These are phyloP conservation scores for Yamadazyma phyllophila DNA, from an alignment of 805 yeast genomes.

Conservation along the genomic window DNA sequence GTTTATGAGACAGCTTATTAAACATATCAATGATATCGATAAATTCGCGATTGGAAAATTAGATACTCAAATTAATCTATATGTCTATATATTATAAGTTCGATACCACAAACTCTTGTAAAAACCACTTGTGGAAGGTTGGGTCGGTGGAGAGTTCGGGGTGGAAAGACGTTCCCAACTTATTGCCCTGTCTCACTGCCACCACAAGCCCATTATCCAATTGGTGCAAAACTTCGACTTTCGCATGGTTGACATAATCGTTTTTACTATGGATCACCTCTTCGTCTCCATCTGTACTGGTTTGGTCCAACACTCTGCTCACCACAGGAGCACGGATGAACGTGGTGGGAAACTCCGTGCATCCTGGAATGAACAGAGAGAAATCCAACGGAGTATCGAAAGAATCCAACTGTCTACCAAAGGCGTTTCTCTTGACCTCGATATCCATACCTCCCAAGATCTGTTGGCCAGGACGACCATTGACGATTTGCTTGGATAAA, in stretches of 20 bases:
- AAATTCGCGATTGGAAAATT: too few relatives aligned
- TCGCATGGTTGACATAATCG: constrained; percentile 21
- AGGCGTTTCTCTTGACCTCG: constrained; percentile 67
- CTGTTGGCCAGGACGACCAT: constrained; percentile 53
- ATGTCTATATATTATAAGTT: constrained; percentile 1
- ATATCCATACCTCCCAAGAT: constrained; percentile 65
- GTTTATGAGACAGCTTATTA: background rate
- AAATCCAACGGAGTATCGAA: constrained; percentile 50
- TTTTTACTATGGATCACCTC: constrained; percentile 20
- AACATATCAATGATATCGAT: too few relatives aligned
- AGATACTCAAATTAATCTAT: background rate
- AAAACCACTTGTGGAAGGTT: constrained; percentile 70
- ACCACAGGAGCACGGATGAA: constrained; percentile 82
- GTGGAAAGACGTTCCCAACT: constrained; percentile 75
- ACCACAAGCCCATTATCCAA: constrained; percentile 48
- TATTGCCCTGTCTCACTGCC: constrained; percentile 67
- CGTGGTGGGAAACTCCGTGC: constrained; percentile 42
- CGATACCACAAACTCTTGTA: constrained; percentile 50
- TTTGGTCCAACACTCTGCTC: constrained; percentile 14
- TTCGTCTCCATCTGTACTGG: background rate
- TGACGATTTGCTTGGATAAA: constrained; percentile 51
- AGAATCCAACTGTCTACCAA: constrained; percentile 74
- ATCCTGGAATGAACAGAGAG: constrained; percentile 40
- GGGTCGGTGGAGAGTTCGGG: constrained; percentile 65
- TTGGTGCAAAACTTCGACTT: constrained; percentile 43